Base-by-base conservation (phyloP, 1,139 yeast genomes). In the Lodderomyces beijingensis region DNA sequence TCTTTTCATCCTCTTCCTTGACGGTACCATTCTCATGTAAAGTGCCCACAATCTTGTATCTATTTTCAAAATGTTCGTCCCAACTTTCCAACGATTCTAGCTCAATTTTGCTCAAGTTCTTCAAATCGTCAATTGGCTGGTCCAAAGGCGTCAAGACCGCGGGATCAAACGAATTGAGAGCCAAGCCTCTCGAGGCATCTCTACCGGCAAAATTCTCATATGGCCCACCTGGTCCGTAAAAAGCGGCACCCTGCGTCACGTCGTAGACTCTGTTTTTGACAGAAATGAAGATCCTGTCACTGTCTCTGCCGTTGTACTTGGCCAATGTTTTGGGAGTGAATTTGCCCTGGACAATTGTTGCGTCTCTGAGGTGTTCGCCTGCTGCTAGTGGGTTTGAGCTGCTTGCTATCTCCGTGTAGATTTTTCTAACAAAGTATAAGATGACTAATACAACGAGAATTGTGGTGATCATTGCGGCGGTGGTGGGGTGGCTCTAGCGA, bases 161-260 rank as follows among this genome's bases (percentile, higher is more conserved):
- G 23, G 68, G 54, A 33, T 91, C 97, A 60, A 91, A 91, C 21
- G 95, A 84, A 57, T 89, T 91, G 50, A 76, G 68, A 1, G 97
- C 96, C 41, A 91, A 71, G 0, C 98, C 98, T 44, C 98, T 67
- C 2, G 95, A 83, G 2, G 98, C 97, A 59, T 91, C 98, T 45
- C 87, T 82, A 3, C 98, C 98, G 1, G 97, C 97, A 66, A 91
- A 91, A 53, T 87, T 88, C 37, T 84, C 81, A 57, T 91, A 91
- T 0, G 97, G 95, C 0, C 97, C 96, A 15, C 93, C 88, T 3
- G 98, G 98, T 0, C 98, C 98, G 53, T 93, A 91, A 53, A 91
- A 91, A 33, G 77, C 72, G 41, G 88, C 76, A 0, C 96, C 96
- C 16, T 70, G 67, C 8, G 86, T 66, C 16, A 88, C 96, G 52